Base-by-base conservation (phyloP, 108 stramenopile species). In the Aureococcus anophagefferens region DNA sequence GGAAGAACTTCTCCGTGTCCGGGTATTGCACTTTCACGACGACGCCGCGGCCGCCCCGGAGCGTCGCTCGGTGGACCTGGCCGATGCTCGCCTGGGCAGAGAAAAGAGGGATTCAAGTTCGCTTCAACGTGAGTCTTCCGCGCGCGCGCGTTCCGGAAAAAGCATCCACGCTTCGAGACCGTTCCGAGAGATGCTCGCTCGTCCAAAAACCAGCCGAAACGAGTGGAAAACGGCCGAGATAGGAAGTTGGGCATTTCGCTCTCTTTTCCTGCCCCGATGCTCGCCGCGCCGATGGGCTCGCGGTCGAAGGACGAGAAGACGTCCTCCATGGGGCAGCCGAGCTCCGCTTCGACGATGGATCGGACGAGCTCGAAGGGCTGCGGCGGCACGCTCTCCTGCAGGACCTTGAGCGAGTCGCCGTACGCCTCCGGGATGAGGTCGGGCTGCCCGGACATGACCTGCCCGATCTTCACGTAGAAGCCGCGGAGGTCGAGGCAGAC, bases 11-110 rank as follows among this genome's bases (percentile, higher is more conserved):
- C 36, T 72, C 71, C 16, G 32, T 46, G 13, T 72, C 65, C 7
- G 71, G 71, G 30, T 44, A 66, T 33, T 72, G 71, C 11, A 72
- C 63, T 64, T 72, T 72, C 7, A 72, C 63, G 18, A 66, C 71
- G 5, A 72, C 71, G 25, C 30, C 63, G 13, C 62, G 30, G 18
- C 37, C 64, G 28, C 11, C 30, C 35, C 13, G 11, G 30, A 72
- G 45, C 35, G 7, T 18, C 7, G 62, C 71, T 29, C 18, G 14
- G 29, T 72, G 71, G 5, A 72, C 71, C 35, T 72, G 71, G 15
- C 71, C 71, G 36, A 72, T 72, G 32, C 37, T 40, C 63, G 71
- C 71, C 5, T n/a, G n/a, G n/a, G n/a, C n/a, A n/a, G n/a, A n/a
- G n/a, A n/a, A n/a, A n/a, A n/a, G n/a, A n/a, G n/a, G n/a, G n/a